These are phyloP conservation scores for Podaxis carcinomalis DNA, from an alignment of 768 basidiomycete species.

Conservation along the genomic window DNA sequence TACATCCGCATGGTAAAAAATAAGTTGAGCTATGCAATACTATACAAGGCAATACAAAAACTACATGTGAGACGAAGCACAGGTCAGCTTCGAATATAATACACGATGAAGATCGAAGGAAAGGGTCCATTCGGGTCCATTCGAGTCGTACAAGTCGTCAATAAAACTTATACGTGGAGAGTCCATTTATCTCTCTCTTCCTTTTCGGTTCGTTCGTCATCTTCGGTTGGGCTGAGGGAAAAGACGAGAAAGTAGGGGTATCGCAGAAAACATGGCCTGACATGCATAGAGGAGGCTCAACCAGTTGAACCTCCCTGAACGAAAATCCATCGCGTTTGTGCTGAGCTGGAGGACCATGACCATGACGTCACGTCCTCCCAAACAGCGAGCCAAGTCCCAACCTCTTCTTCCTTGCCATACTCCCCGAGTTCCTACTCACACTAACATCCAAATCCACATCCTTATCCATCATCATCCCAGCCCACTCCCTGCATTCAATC, in stretches of 20 bases:
- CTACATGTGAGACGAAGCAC: background rate
- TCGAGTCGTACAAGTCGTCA: background rate
- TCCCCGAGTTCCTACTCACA: conserved; percentile 46
- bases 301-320: background rate
- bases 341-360: background rate
- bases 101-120: background rate
- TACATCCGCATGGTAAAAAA: background rate
- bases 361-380: conserved; percentile 3
- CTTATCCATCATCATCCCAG: background rate
- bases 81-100: background rate
- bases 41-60: background rate
- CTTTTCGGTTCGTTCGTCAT: background rate
- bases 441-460: conserved; percentile 83
- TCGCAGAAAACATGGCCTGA: background rate
- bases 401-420: conserved; percentile 5
- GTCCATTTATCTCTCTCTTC: background rate
- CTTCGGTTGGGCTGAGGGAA: background rate
- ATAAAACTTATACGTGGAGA: background rate
- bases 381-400: conserved; percentile 6
- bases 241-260: background rate
- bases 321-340: background rate
- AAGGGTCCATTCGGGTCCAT: background rate
- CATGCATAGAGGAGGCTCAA: background rate
- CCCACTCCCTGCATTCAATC: conserved; percentile 2
- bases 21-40: background rate